These are phyloP conservation scores for Avicennia marina DNA, from an alignment of 257 asterid genomes.

Conservation along the genomic window DNA sequence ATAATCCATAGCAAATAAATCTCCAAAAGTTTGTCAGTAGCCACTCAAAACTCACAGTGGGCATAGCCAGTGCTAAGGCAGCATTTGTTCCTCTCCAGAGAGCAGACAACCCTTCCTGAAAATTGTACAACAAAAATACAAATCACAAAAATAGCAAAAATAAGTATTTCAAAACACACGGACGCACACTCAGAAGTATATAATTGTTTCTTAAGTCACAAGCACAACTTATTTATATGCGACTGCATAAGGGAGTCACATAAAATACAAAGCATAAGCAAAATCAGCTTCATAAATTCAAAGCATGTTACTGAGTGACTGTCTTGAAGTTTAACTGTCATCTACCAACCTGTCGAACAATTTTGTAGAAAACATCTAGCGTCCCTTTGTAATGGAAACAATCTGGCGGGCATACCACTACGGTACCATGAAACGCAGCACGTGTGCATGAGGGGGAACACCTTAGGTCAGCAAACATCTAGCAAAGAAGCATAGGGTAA, in stretches of 20 bases:
- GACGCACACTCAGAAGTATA: not conserved
- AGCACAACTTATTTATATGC: not conserved
- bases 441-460: constrained; percentile 95
- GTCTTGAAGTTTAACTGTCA: not conserved
- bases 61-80: constrained; percentile 83
- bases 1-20: not conserved
- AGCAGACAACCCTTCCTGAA: constrained; percentile 81
- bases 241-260: not conserved
- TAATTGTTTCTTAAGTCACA: constrained; percentile 7
- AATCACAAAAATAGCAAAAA: not conserved
- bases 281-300: not conserved
- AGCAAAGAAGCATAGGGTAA: too few species aligned
- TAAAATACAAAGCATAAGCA: constrained; percentile 5
- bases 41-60: constrained; percentile 61
- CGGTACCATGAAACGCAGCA: constrained; percentile 76
- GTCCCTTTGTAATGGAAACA: constrained; percentile 96
- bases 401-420: constrained; percentile 83
- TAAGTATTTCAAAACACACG: not conserved
- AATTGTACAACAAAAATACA: constrained; percentile 8
- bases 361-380: constrained; percentile 81
- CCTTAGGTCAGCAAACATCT: constrained; percentile 98
- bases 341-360: constrained; percentile 73
- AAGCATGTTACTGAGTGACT: not conserved
- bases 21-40: not conserved
- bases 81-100: constrained; percentile 99